Evolutionary conservation across 441 rosid species (phyloP).

Genomic region (Mallotus repandus): DNA sequence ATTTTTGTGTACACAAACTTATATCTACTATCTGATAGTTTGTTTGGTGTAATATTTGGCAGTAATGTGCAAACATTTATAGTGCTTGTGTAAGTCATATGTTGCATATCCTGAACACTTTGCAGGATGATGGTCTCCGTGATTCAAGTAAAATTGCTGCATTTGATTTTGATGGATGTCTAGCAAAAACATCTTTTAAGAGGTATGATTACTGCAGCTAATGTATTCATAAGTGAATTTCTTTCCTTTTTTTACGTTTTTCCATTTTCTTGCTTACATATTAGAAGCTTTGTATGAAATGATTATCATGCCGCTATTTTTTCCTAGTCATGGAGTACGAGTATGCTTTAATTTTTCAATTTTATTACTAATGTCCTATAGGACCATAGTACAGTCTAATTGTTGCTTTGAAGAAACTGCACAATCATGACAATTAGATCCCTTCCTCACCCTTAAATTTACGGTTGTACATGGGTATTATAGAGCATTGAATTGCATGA

Average conservation of each 20-base stretch:
- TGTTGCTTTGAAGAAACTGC: background rate
- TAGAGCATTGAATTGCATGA: background rate
- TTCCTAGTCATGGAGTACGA: too few species aligned
- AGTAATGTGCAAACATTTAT: background rate
- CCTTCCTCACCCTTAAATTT: background rate
- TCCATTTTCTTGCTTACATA: background rate
- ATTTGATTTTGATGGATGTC: conserved; percentile 97
- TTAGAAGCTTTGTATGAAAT: background rate
- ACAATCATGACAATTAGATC: background rate
- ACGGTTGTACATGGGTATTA: background rate
- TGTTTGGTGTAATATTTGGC: background rate
- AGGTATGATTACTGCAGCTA: conserved; percentile 36
- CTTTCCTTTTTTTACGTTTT: background rate
- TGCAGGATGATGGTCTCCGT: conserved; percentile 76
- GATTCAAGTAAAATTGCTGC: conserved; percentile 89
- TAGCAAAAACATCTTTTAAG: conserved; percentile 76
- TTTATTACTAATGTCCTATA: background rate
- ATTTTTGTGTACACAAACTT: background rate
- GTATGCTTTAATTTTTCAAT: background rate
- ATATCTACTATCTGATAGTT: background rate
- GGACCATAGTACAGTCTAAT: background rate
- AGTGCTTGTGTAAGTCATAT: background rate
- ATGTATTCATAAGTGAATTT: background rate
- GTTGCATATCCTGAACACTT: conserved; percentile 12
- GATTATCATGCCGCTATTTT: background rate